Base-by-base conservation (phyloP, 1,139 yeast species). In the Sugiyamaella neomexicana region DNA sequence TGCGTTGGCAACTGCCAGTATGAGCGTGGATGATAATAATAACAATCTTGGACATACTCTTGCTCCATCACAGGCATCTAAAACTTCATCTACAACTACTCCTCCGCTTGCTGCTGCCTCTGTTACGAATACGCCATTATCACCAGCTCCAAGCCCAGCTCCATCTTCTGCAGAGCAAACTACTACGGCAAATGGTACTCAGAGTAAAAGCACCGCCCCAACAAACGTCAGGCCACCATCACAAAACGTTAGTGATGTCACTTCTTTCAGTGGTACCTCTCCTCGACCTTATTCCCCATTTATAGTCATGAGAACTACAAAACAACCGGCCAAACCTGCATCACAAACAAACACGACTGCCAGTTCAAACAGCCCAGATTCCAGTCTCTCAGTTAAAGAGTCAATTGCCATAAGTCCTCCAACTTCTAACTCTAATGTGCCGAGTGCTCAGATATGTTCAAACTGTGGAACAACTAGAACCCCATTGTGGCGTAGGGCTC, bases 401-500 rank as follows among this genome's bases (percentile, higher is more conserved):
- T 5, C 25, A 2, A 15, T 23, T n/a, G 27, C 23, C 37, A 15
- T 31, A 10, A 12, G 12, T 27, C 34, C 23, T 27, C 47, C 36
- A 16, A 8, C 39, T 2, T 17, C 47, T 13, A 43, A 12, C 16
- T 41, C 45, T 3, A 31, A 38, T 10, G 50, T 58, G 7, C 52
- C 52, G 34, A 52, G 63, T 7, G 67, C 68, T 20, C 84, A 80
- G 62, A 75, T 78, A 55, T 82, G 89, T 64, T 76, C 84, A 41
- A 83, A 83, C 67, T 83, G 89, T 65, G 84, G 83, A 5, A 82
- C 86, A n/a, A 79, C 84, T 13, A 77, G 80, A 58, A 83, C 89
- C 0, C 89, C 89, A 2, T 72, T 83, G 9, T 83, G 89, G 89
- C 74, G 89, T 50, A 69, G 89, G 47, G 84, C 87, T 2, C 85